These are phyloP conservation scores for Solanum boliviense DNA, from an alignment of 257 asterid genomes.

Conservation along the genomic window DNA sequence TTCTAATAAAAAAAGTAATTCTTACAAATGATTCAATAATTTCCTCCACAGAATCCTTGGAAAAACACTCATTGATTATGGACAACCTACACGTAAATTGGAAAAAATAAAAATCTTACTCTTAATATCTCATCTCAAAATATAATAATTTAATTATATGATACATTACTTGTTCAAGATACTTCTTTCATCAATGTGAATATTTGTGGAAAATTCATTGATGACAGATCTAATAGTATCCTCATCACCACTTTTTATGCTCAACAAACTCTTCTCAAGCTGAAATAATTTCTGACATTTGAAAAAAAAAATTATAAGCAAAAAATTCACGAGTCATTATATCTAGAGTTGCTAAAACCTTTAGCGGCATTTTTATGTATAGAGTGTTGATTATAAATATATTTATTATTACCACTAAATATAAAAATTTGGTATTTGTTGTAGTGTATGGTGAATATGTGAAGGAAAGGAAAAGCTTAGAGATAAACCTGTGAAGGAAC, in stretches of 20 bases:
- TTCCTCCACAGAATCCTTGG: neutral
- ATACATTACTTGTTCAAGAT: neutral
- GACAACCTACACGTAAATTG: neutral
- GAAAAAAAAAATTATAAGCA: neutral
- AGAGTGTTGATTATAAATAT: too few relatives aligned
- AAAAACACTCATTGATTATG: neutral
- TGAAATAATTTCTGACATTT: neutral
- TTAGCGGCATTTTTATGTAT: too few relatives aligned
- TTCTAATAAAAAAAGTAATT: neutral
- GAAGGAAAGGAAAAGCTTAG: neutral
- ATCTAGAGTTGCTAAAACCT: too few relatives aligned
- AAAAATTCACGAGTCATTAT: neutral
- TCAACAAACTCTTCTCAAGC: neutral
- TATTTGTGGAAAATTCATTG: neutral
- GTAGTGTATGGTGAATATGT: neutral
- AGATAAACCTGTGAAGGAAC: slow-evolving; percentile 56
- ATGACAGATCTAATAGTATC: neutral
- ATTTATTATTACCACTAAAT: too few relatives aligned
- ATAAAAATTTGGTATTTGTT: neutral
- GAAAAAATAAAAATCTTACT: neutral
- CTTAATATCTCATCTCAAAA: neutral
- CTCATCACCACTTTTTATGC: neutral
- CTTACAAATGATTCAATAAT: neutral
- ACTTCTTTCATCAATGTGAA: neutral
- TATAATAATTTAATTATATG: neutral